Base-by-base conservation (phyloP, 1,284 basidiomycete species). In the Caloboletus firmus region DNA sequence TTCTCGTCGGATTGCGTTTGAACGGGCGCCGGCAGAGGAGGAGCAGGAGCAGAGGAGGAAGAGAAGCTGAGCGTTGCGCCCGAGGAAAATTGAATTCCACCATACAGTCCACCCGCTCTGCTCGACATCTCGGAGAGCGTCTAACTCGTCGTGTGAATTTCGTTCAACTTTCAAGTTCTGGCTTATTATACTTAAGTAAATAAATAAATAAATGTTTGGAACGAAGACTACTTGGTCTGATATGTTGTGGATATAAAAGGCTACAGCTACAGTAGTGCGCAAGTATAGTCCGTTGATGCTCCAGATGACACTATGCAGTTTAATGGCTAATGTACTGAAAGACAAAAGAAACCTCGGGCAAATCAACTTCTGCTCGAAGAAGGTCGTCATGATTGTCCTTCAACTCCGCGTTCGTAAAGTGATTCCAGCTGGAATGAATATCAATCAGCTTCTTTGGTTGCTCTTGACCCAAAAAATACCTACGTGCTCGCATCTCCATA, bases 401-500 rank as follows among this genome's bases (percentile, higher is more conserved):
- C 55, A 99, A 76, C 69, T 98, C 91, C 1, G 74, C 74, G 63
- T 96, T 97, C 1, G 90, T 90, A 68, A 93, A 95, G 69, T 99
- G 97, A 72, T 99, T 99, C 97, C 96, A 99, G 18, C 94, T 97
- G 67, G 51, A 43, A 43, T 94, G 62, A 39, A 42, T 18, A 18
- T 9, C 47, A 26, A 22, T 49, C 43, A 59, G 58, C 45, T 59
- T 49, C 30, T 36, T 22, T 20, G 13, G 11, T 15, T 6, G 20
- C 51, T 35, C 39, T 13, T 36, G 35, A 34, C 12, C 35, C 20
- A 11, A 35, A 48, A 17, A 37, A 49, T 17, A 87, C 93, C 64
- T 79, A 95, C 92, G 95, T 94, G 87, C 93, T 96, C 8, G 93
- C 93, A 71, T 99, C 96, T 34, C 97, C 97, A 63, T 99, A 99